Percentiles rank a stretch among this genome's conserved stretches.
Evolutionary conservation across 2,329 filamentous ascomycete genomes (phyloP).

Genomic region (Aspergillus tubingensis): DNA sequence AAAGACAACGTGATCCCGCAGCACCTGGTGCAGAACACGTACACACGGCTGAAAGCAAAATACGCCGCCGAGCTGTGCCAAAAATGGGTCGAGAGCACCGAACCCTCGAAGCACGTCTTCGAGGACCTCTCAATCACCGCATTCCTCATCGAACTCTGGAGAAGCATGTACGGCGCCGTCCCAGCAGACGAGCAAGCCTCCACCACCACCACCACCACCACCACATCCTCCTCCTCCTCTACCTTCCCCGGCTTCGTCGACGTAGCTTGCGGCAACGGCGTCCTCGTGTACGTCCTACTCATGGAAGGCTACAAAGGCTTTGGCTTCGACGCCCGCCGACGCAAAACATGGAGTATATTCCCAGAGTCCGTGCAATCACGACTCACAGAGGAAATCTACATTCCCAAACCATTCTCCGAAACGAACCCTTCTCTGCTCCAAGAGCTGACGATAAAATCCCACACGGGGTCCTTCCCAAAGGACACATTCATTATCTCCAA

Average conservation of each 20-base stretch:
- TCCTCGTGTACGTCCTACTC: constrained; percentile 80
- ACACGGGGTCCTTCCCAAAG: constrained; percentile 65
- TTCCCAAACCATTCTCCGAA: constrained; percentile 55
- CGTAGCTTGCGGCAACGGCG: constrained; percentile 91
- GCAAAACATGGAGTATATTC: constrained; percentile 84
- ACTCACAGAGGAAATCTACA: constrained; percentile 62
- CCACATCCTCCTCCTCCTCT: not conserved
- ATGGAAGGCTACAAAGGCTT: constrained; percentile 80
- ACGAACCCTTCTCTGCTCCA: constrained; percentile 13
- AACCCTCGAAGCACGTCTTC: constrained; percentile 89
- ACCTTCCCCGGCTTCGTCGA: constrained; percentile 88
- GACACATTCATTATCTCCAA: constrained; percentile 94
- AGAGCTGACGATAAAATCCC: constrained; percentile 23
- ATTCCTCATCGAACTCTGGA: constrained; percentile 91
- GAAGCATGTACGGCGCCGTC: constrained; percentile 68
- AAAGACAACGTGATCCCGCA: constrained; percentile 82
- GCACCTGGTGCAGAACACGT: constrained; percentile 76
- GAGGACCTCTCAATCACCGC: constrained; percentile 90
- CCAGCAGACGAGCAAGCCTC: constrained; percentile 22
- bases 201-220: not conserved
- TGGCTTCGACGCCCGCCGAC: constrained; percentile 85
- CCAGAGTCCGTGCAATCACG: constrained; percentile 49
- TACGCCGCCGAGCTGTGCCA: constrained; percentile 72
- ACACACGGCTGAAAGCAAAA: constrained; percentile 73
- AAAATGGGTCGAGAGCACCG: constrained; percentile 83